These are phyloP conservation scores for Dothiorella sarmentorum DNA, from an alignment of 2,329 filamentous ascomycete species.

Conservation along the genomic window DNA sequence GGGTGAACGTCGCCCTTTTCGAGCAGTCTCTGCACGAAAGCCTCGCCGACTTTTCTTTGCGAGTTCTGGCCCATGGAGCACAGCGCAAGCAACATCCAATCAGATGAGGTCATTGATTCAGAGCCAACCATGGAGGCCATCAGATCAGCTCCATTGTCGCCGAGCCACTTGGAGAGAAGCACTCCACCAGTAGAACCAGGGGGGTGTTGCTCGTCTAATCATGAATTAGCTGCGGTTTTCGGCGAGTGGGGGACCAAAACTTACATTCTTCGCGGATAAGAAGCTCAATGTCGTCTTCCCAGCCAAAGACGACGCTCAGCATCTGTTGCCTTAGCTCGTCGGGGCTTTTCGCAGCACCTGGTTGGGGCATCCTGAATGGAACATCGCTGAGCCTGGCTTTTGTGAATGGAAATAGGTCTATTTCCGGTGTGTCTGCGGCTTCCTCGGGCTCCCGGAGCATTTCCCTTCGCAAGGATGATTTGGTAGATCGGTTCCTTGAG, in stretches of 20 bases:
- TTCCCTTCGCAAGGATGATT: conserved; percentile 71
- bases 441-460: conserved; percentile 75
- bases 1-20: conserved; percentile 89
- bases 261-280: conserved; percentile 77
- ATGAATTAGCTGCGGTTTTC: conserved; percentile 24
- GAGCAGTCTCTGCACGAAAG: conserved; percentile 85
- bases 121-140: conserved; percentile 72
- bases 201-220: conserved; percentile 63
- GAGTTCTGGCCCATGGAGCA: conserved; percentile 76
- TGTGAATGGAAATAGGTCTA: conserved; percentile 84
- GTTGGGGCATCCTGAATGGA: conserved; percentile 69
- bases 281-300: conserved; percentile 78
- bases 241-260: conserved; percentile 21
- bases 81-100: conserved; percentile 95
- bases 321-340: conserved; percentile 86
- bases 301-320: conserved; percentile 91
- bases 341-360: conserved; percentile 44
- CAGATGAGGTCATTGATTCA: conserved; percentile 84
- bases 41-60: conserved; percentile 84
- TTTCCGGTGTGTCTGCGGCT: conserved; percentile 50
- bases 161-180: conserved; percentile 87
- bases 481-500: conserved; percentile 20
- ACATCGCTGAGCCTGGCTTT: conserved; percentile 77
- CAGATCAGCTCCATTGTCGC: conserved; percentile 75
- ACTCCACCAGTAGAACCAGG: conserved; percentile 73